phyloP scores from a whole-genome alignment of 2,329 filamentous ascomycete genomes.

The Claviceps citrina region DNA sequence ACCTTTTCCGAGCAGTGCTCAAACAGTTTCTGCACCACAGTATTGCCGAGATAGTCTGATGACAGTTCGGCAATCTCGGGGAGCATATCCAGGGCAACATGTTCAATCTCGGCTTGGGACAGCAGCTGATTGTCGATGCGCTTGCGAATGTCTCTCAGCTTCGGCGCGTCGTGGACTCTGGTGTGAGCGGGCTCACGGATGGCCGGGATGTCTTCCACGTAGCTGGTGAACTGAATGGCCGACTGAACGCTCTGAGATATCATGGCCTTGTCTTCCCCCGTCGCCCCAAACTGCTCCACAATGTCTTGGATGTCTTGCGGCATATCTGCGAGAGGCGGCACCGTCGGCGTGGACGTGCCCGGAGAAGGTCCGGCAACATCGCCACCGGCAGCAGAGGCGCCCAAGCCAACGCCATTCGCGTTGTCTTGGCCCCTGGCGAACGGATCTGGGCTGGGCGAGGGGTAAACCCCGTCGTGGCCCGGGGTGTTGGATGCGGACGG shows the following conservation, averaged over 20 bases:
- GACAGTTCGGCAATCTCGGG: constrained; percentile 89
- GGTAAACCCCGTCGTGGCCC: constrained; percentile 72
- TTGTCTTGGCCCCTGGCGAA: constrained; percentile 44
- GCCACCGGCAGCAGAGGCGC: constrained; percentile 13
- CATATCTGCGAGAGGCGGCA: constrained; percentile 62
- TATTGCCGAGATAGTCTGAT: constrained; percentile 95
- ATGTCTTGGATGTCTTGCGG: constrained; percentile 73
- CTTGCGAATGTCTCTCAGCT: constrained; percentile 90
- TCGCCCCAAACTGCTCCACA: constrained; percentile 75
- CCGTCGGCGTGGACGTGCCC: constrained; percentile 36
- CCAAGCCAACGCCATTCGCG: constrained; percentile 21
- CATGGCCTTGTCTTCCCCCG: constrained; percentile 56
- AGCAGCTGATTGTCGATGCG: constrained; percentile 90
- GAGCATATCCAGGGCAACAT: constrained; percentile 83
- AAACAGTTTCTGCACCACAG: constrained; percentile 97
- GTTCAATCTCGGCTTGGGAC: constrained; percentile 75
- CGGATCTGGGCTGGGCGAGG: constrained; percentile 81
- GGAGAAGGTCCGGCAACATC: constrained; percentile 10
- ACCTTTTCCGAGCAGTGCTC: constrained; percentile 85
- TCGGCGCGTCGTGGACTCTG: constrained; percentile 81
- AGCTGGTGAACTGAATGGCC: constrained; percentile 59
- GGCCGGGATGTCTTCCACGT: constrained; percentile 72
- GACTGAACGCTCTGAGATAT: constrained; percentile 61
- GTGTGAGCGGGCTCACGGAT: constrained; percentile 79
- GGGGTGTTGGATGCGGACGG: constrained; percentile 81